Evolutionary conservation across 1,284 basidiomycete species (phyloP), one percentile per base, ranked within the genome.

Genomic region (Fomes fomentarius): DNA sequence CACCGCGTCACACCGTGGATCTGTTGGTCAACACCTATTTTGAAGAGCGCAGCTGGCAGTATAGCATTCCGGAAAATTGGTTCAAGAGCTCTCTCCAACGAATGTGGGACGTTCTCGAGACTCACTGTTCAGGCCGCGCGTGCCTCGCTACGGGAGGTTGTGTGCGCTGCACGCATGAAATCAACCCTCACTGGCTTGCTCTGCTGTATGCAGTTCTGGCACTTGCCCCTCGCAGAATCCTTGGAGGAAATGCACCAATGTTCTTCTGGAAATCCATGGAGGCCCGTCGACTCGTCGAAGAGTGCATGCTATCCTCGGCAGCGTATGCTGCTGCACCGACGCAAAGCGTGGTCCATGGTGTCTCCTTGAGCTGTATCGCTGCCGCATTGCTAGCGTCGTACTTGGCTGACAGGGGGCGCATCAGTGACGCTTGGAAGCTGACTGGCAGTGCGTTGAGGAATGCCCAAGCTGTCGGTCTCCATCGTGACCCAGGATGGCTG

Each of bases 341-440:
- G 1, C 46, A 71, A 17, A 75, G 74, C 14, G 71, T 74, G 2
- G 74, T 77, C 12, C 74, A 81, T 50, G 80, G 80, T 9, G 75
- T 74, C 1, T 74, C 79, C 0, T 66, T 81, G 10, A 73, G 73
- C 17, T 81, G 78, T 54, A 66, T 82, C 25, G 79, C 79, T 1
- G 71, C 76, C 2, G 75, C 75, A 1, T 61, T 82, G 33, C 69
- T 81, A 11, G 73, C 74, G 24, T 71, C 71, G 41, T 80, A 77
- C 58, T 71, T 82, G n/a, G 72, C 76, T 1, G 76, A 78, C 47
- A 65, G 73, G 25, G 79, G 80, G 3, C 72, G 75, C 34, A 68
- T 78, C 24, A 80, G 77, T 56, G 81, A 82, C 60, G 78, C 79
- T 2, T 82, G 81, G 80, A 81, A 81, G 67, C 60, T 83, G 35